Conservation (phyloP, 75 land plant genomes). For the Pinus taeda region DNA sequence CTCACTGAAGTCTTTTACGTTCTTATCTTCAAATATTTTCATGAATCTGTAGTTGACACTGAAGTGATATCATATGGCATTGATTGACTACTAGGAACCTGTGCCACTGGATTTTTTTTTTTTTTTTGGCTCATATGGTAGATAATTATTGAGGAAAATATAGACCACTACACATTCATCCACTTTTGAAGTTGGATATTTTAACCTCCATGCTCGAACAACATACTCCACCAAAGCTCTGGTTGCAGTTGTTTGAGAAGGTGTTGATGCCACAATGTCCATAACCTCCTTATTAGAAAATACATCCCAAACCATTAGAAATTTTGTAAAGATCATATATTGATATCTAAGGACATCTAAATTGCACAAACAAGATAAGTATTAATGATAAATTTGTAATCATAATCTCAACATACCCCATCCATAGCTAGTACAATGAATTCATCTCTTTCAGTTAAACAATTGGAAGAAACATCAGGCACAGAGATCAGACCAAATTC, state of each 20-base stretch:
- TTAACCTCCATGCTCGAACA: conserved; percentile 76
- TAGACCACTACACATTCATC: conserved; percentile 92
- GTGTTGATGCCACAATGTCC: conserved; percentile 70
- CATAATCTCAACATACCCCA: conserved; percentile 48
- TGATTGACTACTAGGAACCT: neutral
- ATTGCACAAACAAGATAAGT: neutral
- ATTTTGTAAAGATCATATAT: neutral
- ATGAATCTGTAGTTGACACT: neutral
- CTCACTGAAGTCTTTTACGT: neutral
- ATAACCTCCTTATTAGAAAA: conserved; percentile 86
- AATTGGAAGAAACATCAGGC: conserved; percentile 61
- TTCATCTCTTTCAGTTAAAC: conserved; percentile 65
- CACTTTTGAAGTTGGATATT: conserved; percentile 82
- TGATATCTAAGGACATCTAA: neutral
- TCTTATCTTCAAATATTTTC: neutral
- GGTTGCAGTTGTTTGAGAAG: conserved; percentile 72
- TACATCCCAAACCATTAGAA: conserved; percentile 85
- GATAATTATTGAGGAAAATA: conserved; percentile 48
- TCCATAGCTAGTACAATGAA: conserved; percentile 87
- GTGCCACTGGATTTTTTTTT: conserved; percentile 1
- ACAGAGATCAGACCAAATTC: conserved; percentile 81
- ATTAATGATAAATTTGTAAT: neutral
- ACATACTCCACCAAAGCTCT: conserved; percentile 84
- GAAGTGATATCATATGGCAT: conserved; percentile 1
- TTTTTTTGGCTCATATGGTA: conserved; percentile 12